Conservation (phyloP, 2,329 filamentous ascomycete genomes). For the Onygenales sp. region DNA sequence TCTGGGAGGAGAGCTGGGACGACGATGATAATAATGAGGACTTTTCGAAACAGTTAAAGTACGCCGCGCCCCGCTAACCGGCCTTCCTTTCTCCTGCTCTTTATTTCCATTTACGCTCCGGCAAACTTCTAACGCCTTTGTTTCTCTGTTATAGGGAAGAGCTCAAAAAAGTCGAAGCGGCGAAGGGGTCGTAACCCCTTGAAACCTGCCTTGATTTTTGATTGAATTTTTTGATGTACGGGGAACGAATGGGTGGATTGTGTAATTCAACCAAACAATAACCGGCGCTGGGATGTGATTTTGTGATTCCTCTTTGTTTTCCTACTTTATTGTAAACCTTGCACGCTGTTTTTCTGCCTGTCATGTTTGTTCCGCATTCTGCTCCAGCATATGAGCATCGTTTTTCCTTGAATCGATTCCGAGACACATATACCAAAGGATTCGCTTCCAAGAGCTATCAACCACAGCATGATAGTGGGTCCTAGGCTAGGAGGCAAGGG, state of each 20-base stretch:
- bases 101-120: neutral
- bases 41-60: constrained; percentile 92
- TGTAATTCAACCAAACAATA: neutral
- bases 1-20: constrained; percentile 99
- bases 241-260: no score
- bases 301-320: neutral
- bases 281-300: neutral
- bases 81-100: constrained; percentile 14
- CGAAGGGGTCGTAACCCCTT: constrained; percentile 11
- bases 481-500: no score
- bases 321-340: neutral
- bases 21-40: constrained; percentile 96
- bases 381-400: no score
- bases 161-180: constrained; percentile 80
- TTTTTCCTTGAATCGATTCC: no score
- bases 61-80: constrained; percentile 47
- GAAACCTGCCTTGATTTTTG: neutral
- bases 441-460: no score
- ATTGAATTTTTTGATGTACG: neutral
- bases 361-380: neutral
- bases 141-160: constrained; percentile 50
- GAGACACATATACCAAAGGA: no score
- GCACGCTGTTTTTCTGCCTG: neutral
- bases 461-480: no score
- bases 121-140: neutral